Conservation (phyloP, 1,139 yeast species). For the Kluyveromyces marxianus region DNA sequence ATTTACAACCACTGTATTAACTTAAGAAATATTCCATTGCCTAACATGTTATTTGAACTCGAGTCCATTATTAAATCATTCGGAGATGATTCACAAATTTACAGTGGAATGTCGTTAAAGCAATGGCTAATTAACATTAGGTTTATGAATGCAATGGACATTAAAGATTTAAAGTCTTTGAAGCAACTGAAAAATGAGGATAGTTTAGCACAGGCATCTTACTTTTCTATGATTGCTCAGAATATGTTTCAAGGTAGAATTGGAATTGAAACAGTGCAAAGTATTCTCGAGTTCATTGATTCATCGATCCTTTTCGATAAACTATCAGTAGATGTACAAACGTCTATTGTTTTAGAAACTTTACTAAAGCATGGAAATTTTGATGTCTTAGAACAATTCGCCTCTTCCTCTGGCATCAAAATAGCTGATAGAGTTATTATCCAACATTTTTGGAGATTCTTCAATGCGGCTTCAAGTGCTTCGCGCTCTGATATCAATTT, state of each 20-base stretch:
- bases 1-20: constrained; percentile 18
- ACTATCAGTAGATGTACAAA: constrained; percentile 11
- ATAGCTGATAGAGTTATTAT: constrained; percentile 21
- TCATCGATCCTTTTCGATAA: constrained; percentile 13
- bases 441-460: constrained; percentile 48
- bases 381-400: constrained; percentile 15
- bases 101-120: constrained; percentile 9
- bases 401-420: constrained; percentile 9
- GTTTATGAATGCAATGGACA: constrained; percentile 12
- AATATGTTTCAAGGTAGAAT: constrained; percentile 4
- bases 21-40: constrained; percentile 8
- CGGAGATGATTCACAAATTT: constrained; percentile 9
- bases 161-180: constrained; percentile 16
- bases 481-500: constrained; percentile 43
- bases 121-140: constrained; percentile 13
- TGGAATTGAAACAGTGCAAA: constrained; percentile 2
- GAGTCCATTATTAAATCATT: constrained; percentile 11
- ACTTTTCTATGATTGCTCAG: constrained; percentile 18
- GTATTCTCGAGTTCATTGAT: constrained; percentile 5
- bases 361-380: constrained; percentile 21
- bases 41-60: constrained; percentile 9
- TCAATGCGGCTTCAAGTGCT: constrained; percentile 43
- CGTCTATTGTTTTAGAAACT: constrained; percentile 18
- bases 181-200: constrained; percentile 17
- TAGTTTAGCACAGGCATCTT: constrained; percentile 19